Percentiles rank a stretch among this genome's conserved stretches.
Evolutionary conservation across 1,284 basidiomycete genomes (phyloP).

Genomic region (Sanghuangporus sanghuang): DNA sequence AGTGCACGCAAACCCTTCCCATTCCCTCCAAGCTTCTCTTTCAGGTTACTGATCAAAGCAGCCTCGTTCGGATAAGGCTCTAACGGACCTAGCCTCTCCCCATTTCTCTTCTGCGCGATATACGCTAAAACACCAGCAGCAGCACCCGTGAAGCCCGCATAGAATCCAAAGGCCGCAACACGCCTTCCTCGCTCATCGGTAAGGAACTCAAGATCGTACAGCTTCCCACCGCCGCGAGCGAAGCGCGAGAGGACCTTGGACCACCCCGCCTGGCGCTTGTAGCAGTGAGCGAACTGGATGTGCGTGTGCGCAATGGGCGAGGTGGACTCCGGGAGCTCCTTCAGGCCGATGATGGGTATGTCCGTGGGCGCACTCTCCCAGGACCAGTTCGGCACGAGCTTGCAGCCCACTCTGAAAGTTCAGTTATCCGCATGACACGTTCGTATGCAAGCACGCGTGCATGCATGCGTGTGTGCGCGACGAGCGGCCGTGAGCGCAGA

Average conservation of each 20-base stretch:
- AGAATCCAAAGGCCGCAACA: conserved; percentile 98
- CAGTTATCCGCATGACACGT: too few species aligned
- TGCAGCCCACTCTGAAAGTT: conserved; percentile 69
- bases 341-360: conserved; percentile 91
- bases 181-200: conserved; percentile 82
- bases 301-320: conserved; percentile 89
- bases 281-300: conserved; percentile 99
- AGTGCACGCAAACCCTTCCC: conserved; percentile 82
- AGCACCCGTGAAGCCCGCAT: conserved; percentile 97
- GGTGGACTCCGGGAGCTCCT: conserved; percentile 85
- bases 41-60: conserved; percentile 77
- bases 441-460: not conserved
- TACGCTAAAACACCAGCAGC: conserved; percentile 88
- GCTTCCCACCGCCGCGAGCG: conserved; percentile 77
- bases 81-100: conserved; percentile 55
- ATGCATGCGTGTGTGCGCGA: not conserved
- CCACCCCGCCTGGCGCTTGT: conserved; percentile 97
- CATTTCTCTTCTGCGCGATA: conserved; percentile 58
- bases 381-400: conserved; percentile 82
- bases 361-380: conserved; percentile 80
- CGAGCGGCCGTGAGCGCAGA: conserved; percentile 27
- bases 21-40: conserved; percentile 60
- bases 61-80: conserved; percentile 80
- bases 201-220: conserved; percentile 98
- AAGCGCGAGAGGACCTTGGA: conserved; percentile 85